Evolutionary conservation across 176 grass and related monocot species (phyloP), one percentile per base, ranked within the genome.

Genomic region (Poa pratensis): DNA sequence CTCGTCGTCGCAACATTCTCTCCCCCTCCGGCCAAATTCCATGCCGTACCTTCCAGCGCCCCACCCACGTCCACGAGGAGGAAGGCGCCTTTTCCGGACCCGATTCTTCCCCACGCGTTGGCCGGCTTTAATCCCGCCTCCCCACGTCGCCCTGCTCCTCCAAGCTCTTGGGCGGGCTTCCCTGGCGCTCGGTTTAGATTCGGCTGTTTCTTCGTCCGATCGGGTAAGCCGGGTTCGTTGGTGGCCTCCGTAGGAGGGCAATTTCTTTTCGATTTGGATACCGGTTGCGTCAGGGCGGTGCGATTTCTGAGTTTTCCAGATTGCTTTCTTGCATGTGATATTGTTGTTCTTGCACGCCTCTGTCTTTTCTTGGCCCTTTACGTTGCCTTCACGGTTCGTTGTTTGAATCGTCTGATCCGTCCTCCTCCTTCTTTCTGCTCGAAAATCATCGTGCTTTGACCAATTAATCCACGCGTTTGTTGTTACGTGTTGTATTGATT

Each of bases 281-380:
- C 57, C 57, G 53, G 63, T 74, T 54, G 72, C 63, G 49, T 43
- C 9, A 2, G 42, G 42, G 42, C 0, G 42, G n/a, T n/a, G n/a
- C n/a, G 63, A 78, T 46, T 77, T 16, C 50, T 7, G 30, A 2
- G 57, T 61, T 45, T 69, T 79, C 75, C 58, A 5, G 16, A n/a
- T 42, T 8, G 84, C 84, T 63, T 84, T 24, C 51, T 9, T 23
- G 42, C 59, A 59, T 43, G 28, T 40, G 79, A 78, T 53, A 14
- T 15, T 48, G 15, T 86, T 83, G 15, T 86, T 83, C 45, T 24
- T 70, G 62, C 54, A 78, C 88, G 80, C 75, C 64, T 86, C 67
- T 78, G 20, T 73, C 61, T 65, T 55, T 46, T 65, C 27, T 49
- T 13, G 9, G 17, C n/a, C 52, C 45, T 89, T 77, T 22, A n/a